phyloP scores from a whole-genome alignment of 495 filamentous ascomycete species.

The Penicillium lagena region DNA sequence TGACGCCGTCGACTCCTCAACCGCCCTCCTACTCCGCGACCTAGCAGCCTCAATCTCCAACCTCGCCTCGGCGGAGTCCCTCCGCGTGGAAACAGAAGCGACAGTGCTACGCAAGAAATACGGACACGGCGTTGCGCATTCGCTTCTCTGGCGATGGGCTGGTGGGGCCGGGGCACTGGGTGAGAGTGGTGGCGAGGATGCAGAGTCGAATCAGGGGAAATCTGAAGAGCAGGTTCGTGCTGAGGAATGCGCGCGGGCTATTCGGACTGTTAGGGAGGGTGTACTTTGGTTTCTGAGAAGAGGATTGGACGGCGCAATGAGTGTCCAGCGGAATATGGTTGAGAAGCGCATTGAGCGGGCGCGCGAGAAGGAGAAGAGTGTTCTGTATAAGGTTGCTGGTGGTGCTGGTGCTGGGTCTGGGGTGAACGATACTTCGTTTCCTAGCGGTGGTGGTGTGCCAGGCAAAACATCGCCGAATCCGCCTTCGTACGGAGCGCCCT shows the following conservation, averaged over 20 bases:
- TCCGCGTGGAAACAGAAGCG: slow-evolving; percentile 66
- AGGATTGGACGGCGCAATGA: slow-evolving; percentile 65
- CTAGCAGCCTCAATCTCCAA: slow-evolving; percentile 69
- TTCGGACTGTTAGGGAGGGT: slow-evolving; percentile 64
- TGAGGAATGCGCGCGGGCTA: slow-evolving; percentile 56
- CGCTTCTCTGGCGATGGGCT: slow-evolving; percentile 58
- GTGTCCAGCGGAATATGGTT: slow-evolving; percentile 83
- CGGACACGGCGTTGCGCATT: slow-evolving; percentile 27
- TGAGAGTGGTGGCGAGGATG: neutral
- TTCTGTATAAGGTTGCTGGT: slow-evolving; percentile 57
- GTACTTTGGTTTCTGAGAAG: slow-evolving; percentile 76
- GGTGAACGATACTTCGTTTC: neutral
- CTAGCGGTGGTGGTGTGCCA: neutral
- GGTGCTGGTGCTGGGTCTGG: neutral
- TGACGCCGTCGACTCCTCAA: slow-evolving; percentile 76
- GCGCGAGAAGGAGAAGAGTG: slow-evolving; percentile 82
- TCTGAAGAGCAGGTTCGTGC: slow-evolving; percentile 59
- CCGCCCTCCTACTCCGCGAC: slow-evolving; percentile 75
- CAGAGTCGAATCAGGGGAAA: slow-evolving; percentile 28
- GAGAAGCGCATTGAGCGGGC: slow-evolving; percentile 77
- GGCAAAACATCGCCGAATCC: too few species aligned
- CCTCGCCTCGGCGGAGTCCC: slow-evolving; percentile 72
- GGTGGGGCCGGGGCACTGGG: slow-evolving; percentile 39
- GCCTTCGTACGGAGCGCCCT: neutral
- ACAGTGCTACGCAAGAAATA: slow-evolving; percentile 65